A percentile compares a stretch with the other conserved stretches of the same genome.
These are phyloP conservation scores for Fusarium albidum DNA, from an alignment of 2,329 filamentous ascomycete species.

Conservation along the genomic window DNA sequence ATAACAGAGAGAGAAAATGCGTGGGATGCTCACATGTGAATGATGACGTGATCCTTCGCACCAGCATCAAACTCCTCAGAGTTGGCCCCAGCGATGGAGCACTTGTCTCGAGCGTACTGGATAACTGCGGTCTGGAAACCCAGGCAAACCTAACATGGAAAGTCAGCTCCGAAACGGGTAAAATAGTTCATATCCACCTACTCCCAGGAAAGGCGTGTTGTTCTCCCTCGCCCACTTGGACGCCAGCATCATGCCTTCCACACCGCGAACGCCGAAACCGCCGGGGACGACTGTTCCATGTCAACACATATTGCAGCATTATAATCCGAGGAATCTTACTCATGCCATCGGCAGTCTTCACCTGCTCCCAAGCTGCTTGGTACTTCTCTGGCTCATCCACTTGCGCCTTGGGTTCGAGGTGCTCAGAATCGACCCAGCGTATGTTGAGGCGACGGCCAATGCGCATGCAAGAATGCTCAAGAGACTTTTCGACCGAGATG, in stretches of 20 bases:
- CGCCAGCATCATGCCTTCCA: conserved; percentile 85
- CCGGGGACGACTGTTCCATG: conserved; percentile 63
- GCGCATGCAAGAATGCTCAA: no score
- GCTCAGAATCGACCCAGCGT: neutral
- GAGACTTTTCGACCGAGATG: no score
- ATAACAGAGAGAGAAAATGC: neutral
- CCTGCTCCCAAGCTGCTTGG: conserved; percentile 69
- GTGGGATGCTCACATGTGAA: conserved; percentile 84
- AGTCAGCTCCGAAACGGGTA: no score
- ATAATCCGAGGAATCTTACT: neutral
- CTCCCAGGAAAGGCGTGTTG: conserved; percentile 82
- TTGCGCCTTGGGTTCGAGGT: neutral
- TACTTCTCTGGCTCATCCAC: neutral
- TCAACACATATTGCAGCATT: neutral
- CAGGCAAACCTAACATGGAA: conserved; percentile 61
- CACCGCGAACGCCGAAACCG: conserved; percentile 75
- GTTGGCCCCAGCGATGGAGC: conserved; percentile 64
- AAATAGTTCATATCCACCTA: conserved; percentile 45
- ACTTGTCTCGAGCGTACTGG: conserved; percentile 81
- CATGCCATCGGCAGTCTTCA: conserved; percentile 67
- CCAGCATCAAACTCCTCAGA: conserved; percentile 63
- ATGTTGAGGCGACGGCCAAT: neutral
- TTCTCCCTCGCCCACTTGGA: conserved; percentile 85
- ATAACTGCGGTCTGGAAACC: conserved; percentile 94
- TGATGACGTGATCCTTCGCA: conserved; percentile 73